Conservation (phyloP, 2,329 filamentous ascomycete genomes). For the Aspergillus tanneri region DNA sequence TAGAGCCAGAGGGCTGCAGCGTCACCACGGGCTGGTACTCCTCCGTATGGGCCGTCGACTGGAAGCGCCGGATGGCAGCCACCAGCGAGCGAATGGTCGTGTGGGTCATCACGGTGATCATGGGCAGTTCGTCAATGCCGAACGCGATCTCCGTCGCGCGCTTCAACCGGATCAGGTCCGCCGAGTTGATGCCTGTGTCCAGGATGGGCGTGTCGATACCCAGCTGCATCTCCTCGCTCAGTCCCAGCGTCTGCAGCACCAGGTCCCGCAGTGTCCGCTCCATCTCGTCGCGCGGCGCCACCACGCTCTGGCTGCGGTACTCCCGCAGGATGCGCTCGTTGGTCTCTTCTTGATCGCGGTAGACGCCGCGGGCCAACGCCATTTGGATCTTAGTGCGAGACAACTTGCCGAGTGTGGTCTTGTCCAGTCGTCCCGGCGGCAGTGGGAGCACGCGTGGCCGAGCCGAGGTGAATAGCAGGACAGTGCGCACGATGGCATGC, state of each 20-base stretch:
- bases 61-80: constrained; percentile 20
- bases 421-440: constrained; percentile 5
- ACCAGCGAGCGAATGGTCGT: constrained; percentile 28
- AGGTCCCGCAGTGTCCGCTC: constrained; percentile 8
- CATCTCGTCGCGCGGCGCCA: constrained; percentile 7
- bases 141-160: constrained; percentile 31
- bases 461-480: constrained; percentile 8
- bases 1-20: constrained; percentile 25
- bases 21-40: constrained; percentile 34
- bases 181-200: constrained; percentile 33
- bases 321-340: constrained; percentile 1
- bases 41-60: constrained; percentile 6
- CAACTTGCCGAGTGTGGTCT: constrained; percentile 16
- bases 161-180: constrained; percentile 45
- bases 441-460: constrained; percentile 14
- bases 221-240: constrained; percentile 5
- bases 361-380: constrained; percentile 45
- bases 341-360: constrained; percentile 36
- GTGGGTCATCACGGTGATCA: constrained; percentile 24
- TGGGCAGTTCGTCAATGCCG: constrained; percentile 35
- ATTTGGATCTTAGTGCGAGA: constrained; percentile 17
- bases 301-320: not conserved
- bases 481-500: constrained; percentile 5
- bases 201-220: constrained; percentile 21
- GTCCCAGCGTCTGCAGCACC: constrained; percentile 8